Conservation (phyloP, 1,284 basidiomycete genomes). For the Austroboletus novae-zelandiae region DNA sequence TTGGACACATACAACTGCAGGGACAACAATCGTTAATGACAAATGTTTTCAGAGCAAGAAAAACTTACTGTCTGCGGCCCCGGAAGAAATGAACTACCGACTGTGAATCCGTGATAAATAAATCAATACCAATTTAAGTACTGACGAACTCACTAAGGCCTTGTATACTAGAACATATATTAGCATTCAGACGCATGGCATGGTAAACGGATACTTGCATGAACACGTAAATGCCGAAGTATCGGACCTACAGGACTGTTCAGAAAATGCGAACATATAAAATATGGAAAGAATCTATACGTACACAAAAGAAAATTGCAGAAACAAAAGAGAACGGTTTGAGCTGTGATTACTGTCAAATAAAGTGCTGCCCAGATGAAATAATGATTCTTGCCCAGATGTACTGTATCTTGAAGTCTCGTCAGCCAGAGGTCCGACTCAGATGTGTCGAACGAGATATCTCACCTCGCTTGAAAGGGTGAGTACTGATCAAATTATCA, state of each 20-base stretch:
- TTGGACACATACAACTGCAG: slow-evolving; percentile 4
- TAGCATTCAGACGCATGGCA: background rate
- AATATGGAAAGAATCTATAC: background rate
- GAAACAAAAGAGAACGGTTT: slow-evolving; percentile 17
- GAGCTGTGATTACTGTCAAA: slow-evolving; percentile 1
- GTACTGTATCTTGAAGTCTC: background rate
- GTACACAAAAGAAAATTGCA: slow-evolving; percentile 11
- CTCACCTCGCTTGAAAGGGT: background rate
- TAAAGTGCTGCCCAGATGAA: too few species aligned
- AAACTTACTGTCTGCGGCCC: slow-evolving; percentile 3
- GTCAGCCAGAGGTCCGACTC: background rate
- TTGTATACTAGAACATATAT: background rate
- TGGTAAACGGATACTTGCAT: too few species aligned
- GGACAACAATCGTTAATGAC: background rate
- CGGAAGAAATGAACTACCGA: slow-evolving; percentile 4
- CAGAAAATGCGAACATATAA: background rate
- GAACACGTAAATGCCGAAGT: too few species aligned
- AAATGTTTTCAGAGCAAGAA: background rate
- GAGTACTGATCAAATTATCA: slow-evolving; percentile 6
- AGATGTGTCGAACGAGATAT: background rate
- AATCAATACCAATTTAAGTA: background rate
- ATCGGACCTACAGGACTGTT: background rate
- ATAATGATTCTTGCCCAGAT: slow-evolving; percentile 6
- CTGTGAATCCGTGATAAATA: background rate
- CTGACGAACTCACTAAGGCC: slow-evolving; percentile 4